phyloP scores from a whole-genome alignment of 257 asterid genomes.

The Lycium ferocissimum region DNA sequence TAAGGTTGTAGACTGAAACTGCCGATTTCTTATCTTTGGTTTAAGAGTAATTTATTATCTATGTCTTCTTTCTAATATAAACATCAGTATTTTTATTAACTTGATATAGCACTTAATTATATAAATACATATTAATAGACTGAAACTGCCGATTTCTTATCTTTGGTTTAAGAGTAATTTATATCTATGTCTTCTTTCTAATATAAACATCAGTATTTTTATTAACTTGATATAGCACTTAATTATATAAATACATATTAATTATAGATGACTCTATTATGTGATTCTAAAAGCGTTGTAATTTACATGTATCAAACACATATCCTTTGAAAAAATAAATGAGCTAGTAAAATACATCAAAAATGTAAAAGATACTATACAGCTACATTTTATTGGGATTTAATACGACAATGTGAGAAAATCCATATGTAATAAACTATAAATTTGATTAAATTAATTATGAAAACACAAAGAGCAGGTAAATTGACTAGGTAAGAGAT shows the following conservation, averaged over 20 bases:
- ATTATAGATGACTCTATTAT: not conserved
- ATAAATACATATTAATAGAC: not conserved
- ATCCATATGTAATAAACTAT: not conserved
- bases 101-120: not conserved
- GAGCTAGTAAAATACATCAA: not conserved
- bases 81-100: no score
- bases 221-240: no score
- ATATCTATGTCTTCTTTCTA: no score
- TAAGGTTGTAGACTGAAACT: no score
- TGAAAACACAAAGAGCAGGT: not conserved
- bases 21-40: no score
- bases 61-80: no score
- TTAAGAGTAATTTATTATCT: no score
- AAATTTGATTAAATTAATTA: no score
- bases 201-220: no score
- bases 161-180: no score
- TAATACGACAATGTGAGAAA: not conserved
- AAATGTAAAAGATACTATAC: no score
- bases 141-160: no score
- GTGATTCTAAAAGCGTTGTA: not conserved
- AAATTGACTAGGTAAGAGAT: not conserved
- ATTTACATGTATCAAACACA: not conserved
- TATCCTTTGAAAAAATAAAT: not conserved
- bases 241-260: not conserved
- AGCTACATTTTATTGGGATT: not conserved